Evolutionary conservation across 257 asterid species (phyloP).

Genomic region (Schizonepeta tenuifolia): DNA sequence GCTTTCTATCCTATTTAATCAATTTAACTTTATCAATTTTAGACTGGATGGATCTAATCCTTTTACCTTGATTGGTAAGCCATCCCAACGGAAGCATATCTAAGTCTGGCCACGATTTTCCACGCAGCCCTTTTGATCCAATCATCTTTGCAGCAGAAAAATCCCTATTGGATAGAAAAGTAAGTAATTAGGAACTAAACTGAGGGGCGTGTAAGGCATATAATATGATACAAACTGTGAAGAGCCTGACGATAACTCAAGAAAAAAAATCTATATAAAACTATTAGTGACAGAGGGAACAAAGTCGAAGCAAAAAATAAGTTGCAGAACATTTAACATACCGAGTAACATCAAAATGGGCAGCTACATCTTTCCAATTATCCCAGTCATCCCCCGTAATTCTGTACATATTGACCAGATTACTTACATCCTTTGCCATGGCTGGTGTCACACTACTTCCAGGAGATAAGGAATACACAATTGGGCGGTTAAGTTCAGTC

Average conservation of each 20-base stretch:
- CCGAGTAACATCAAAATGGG: slow-evolving; percentile 84
- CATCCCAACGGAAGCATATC: slow-evolving; percentile 98
- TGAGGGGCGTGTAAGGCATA: not conserved
- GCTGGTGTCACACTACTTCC: slow-evolving; percentile 79
- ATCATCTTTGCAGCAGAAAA: slow-evolving; percentile 72
- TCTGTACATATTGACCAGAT: slow-evolving; percentile 91
- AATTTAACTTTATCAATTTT: slow-evolving; percentile 11
- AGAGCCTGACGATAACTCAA: slow-evolving; percentile 23
- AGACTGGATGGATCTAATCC: not conserved
- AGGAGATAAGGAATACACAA: slow-evolving; percentile 87
- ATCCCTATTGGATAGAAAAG: slow-evolving; percentile 53
- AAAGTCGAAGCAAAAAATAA: not conserved
- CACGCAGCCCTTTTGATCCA: slow-evolving; percentile 78
- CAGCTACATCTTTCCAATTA: slow-evolving; percentile 74
- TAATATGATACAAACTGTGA: not conserved
- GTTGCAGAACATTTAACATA: slow-evolving; percentile 34
- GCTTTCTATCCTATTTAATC: slow-evolving; percentile 10
- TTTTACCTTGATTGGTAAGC: slow-evolving; percentile 75
- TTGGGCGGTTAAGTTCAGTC: slow-evolving; percentile 52
- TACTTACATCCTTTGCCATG: slow-evolving; percentile 66
- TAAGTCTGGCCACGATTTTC: slow-evolving; percentile 98
- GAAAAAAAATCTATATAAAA: slow-evolving; percentile 15
- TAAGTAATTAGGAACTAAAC: not conserved
- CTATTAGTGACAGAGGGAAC: not conserved
- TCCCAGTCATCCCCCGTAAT: slow-evolving; percentile 99